Conservation (phyloP, 225 moss, liverwort and hornwort species). For the Straminergon stramineum region DNA sequence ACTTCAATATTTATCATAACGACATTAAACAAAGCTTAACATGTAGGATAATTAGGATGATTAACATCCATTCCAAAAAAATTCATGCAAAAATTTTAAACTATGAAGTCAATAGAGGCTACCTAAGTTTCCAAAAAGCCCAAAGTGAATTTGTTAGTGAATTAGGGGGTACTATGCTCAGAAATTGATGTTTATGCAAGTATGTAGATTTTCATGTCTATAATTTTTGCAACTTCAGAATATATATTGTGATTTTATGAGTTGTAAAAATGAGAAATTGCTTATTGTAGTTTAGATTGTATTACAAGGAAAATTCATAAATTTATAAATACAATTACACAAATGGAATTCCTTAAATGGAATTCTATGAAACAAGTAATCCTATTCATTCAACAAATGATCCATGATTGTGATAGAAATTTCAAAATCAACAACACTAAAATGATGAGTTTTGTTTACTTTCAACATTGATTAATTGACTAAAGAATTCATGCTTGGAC, state of each 20-base stretch:
- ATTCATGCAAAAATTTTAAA: not conserved
- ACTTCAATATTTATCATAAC: not conserved
- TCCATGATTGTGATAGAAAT: rapidly evolving
- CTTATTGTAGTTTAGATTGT: too few relatives aligned
- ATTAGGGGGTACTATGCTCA: not conserved
- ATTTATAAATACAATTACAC: not conserved
- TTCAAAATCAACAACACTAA: not conserved
- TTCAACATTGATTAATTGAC: not conserved
- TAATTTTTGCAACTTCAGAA: not conserved
- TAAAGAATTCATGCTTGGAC: too few relatives aligned
- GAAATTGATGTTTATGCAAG: not conserved
- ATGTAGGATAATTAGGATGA: not conserved
- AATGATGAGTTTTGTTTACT: too few relatives aligned
- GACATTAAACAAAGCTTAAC: not conserved
- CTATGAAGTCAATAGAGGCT: rapidly evolving
- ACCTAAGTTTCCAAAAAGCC: not conserved
- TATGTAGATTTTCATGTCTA: not conserved
- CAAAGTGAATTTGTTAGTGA: not conserved
- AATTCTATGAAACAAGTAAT: rapidly evolving
- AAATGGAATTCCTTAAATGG: too few relatives aligned
- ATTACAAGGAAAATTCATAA: not conserved
- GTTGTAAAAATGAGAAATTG: not conserved
- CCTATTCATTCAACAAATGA: not conserved
- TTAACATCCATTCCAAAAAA: not conserved
- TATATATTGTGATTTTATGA: not conserved